Conservation (phyloP, 2,329 filamentous ascomycete genomes). For the Trichocomaceae sp. region DNA sequence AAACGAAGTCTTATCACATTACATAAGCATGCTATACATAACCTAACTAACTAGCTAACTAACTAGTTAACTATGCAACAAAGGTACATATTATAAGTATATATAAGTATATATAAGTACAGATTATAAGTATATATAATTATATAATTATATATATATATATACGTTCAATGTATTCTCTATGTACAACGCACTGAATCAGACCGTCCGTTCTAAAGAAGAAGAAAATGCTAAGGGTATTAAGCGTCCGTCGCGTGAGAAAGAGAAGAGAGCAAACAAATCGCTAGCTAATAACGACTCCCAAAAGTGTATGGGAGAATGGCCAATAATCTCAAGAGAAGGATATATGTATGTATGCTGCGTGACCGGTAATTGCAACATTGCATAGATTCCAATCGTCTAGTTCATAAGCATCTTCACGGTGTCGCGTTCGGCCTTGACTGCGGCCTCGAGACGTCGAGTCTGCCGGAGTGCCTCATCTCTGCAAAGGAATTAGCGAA, state of each 20-base stretch:
- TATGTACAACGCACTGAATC: conserved; percentile 3
- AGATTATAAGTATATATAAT: neutral
- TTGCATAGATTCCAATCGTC: conserved; percentile 8
- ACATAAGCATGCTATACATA: neutral
- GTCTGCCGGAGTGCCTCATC: conserved; percentile 70
- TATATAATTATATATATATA: neutral
- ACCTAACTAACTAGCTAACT: too few species aligned
- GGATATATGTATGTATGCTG: neutral
- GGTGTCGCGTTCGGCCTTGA: conserved; percentile 58
- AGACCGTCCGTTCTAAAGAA: neutral
- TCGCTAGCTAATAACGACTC: neutral
- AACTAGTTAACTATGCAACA: too few species aligned
- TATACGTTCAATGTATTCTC: neutral
- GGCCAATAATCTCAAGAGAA: neutral
- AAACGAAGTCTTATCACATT: too few species aligned
- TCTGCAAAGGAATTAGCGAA: conserved; percentile 29
- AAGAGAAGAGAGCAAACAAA: neutral
- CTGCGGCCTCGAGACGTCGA: conserved; percentile 59
- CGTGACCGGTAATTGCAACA: neutral
- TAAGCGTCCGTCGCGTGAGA: conserved; percentile 1
- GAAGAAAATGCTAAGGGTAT: conserved; percentile 7
- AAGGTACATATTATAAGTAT: too few species aligned
- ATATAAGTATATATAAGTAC: neutral
- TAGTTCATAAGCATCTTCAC: conserved; percentile 45
- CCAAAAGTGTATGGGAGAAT: neutral